A percentile compares a stretch with the other conserved stretches of the same genome.
Evolutionary conservation across 768 basidiomycete genomes (phyloP).

Genomic region (Boletus insuetus): DNA sequence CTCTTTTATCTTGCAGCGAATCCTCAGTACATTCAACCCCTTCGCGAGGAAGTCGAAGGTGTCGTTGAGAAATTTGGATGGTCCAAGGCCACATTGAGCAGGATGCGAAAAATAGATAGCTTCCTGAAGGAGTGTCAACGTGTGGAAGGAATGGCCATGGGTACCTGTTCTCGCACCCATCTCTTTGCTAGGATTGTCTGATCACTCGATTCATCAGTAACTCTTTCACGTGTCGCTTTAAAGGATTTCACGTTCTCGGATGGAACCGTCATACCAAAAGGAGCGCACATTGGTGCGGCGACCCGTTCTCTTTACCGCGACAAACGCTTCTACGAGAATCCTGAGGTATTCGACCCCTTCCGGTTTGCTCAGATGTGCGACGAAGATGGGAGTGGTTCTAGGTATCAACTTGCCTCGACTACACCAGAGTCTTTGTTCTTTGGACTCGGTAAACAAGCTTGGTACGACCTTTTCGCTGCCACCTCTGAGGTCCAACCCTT

Average conservation of each 20-base stretch:
- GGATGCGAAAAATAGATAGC: slow-evolving; percentile 8
- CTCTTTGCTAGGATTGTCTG: not conserved
- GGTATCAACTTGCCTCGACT: slow-evolving; percentile 28
- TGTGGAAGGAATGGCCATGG: not conserved
- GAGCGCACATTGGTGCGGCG: not conserved
- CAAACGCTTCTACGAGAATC: not conserved
- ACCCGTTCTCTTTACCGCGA: slow-evolving; percentile 2
- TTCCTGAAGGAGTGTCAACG: slow-evolving; percentile 9
- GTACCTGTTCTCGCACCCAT: not conserved
- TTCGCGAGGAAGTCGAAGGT: slow-evolving; percentile 5
- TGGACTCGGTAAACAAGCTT: slow-evolving; percentile 28
- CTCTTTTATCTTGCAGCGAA: slow-evolving; percentile 1
- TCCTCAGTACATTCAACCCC: not conserved
- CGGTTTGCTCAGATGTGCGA: not conserved
- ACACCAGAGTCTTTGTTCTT: slow-evolving; percentile 34
- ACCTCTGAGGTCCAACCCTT: too few species aligned
- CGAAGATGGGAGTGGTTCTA: not conserved
- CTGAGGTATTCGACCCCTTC: not conserved
- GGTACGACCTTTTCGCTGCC: not conserved
- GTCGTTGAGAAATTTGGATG: not conserved
- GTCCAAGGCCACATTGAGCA: not conserved
- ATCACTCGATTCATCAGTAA: slow-evolving; percentile 12
- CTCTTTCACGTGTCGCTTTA: slow-evolving; percentile 31
- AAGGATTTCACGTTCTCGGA: slow-evolving; percentile 37
- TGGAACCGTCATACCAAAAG: slow-evolving; percentile 21